Percentiles rank a stretch among this genome's conserved stretches.
phyloP scores from a whole-genome alignment of 148 eudicot species.

The Vaccinium vitisidaea region DNA sequence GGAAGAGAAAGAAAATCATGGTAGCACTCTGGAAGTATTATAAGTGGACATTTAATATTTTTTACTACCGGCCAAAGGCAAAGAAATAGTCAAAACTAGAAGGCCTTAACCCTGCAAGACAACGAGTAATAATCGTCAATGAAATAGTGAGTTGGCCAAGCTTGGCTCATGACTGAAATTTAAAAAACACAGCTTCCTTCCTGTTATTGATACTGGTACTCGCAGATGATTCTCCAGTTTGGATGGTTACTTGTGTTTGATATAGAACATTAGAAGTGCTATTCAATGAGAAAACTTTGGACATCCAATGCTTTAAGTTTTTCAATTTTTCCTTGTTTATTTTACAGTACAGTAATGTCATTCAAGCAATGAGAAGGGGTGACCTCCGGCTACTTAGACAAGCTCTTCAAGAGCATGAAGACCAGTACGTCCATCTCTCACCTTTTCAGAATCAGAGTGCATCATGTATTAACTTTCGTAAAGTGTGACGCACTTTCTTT shows the following conservation, averaged over 20 bases:
- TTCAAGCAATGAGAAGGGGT: slow-evolving; percentile 80
- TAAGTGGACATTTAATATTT: background rate
- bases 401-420: slow-evolving; percentile 91
- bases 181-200: background rate
- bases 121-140: background rate
- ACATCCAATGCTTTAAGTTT: background rate
- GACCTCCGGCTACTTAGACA: slow-evolving; percentile 78
- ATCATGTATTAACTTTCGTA: background rate
- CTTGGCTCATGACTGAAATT: background rate
- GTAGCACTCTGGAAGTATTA: too few species aligned
- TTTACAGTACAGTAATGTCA: slow-evolving; percentile 71
- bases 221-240: background rate
- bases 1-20: background rate
- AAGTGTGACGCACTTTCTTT: background rate
- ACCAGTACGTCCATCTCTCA: slow-evolving; percentile 41
- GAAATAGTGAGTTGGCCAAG: background rate
- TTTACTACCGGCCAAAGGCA: background rate
- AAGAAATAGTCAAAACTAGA: background rate
- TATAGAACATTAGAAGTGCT: background rate
- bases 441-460: background rate
- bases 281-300: background rate
- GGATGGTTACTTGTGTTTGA: background rate
- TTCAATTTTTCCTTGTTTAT: background rate
- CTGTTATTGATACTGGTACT: slow-evolving; percentile 1
- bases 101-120: background rate